These are phyloP conservation scores for Starmerella powellii DNA, from an alignment of 805 yeast genomes.

Conservation along the genomic window DNA sequence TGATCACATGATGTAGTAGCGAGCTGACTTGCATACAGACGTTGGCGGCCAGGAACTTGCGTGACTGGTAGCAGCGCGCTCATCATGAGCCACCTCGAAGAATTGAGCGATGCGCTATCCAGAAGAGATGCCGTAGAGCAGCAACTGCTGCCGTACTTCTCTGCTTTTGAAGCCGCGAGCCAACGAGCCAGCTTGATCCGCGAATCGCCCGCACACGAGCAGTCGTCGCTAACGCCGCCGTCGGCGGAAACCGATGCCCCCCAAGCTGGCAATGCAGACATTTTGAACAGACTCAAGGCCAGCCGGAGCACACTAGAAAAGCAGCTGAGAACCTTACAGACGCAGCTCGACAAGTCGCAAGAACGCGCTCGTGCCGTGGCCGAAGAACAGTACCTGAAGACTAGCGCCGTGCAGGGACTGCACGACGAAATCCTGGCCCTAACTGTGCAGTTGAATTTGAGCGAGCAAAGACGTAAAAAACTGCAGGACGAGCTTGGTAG, in stretches of 20 bases:
- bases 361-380: conserved; percentile 17
- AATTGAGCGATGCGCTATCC: neutral
- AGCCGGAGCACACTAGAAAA: conserved; percentile 25
- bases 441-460: conserved; percentile 46
- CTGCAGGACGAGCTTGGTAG: conserved; percentile 19
- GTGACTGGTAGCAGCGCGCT: too few species aligned
- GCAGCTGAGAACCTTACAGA: conserved; percentile 23
- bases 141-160: conserved; percentile 10
- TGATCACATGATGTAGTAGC: too few species aligned
- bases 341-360: conserved; percentile 24
- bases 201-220: too few species aligned
- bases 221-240: too few species aligned
- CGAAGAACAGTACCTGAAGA: conserved; percentile 32
- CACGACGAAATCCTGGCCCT: conserved; percentile 56
- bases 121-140: conserved; percentile 14
- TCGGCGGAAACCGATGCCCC: neutral
- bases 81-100: neutral
- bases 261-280: conserved; percentile 1
- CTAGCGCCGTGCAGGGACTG: conserved; percentile 44
- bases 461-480: conserved; percentile 25
- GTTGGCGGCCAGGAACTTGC: too few species aligned
- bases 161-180: conserved; percentile 22
- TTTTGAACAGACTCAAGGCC: conserved; percentile 16
- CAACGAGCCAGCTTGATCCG: conserved; percentile 8
- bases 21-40: too few species aligned